Conservation (phyloP, 345 rosid genomes). For the Cardamine chenopodiifolia region DNA sequence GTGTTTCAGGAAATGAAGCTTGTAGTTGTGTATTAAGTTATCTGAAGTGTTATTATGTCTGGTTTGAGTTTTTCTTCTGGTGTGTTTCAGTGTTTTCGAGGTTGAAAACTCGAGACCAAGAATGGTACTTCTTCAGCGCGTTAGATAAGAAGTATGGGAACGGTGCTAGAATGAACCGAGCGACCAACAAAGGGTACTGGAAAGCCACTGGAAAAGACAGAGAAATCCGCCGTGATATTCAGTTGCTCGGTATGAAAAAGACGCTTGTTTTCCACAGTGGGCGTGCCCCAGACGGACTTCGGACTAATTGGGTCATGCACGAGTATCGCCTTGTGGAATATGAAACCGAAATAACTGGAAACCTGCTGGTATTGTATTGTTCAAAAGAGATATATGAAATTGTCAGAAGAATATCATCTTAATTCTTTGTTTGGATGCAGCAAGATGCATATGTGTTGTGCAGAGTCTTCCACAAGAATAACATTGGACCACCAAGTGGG, state of each 20-base stretch:
- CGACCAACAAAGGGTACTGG: constrained; percentile 85
- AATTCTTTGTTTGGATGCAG: constrained; percentile 39
- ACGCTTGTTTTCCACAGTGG: constrained; percentile 85
- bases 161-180: constrained; percentile 88
- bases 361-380: constrained; percentile 50
- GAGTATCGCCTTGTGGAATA: constrained; percentile 83
- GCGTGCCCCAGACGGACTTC: constrained; percentile 80
- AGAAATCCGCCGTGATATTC: constrained; percentile 53
- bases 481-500: constrained; percentile 90
- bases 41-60: background rate
- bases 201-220: constrained; percentile 95
- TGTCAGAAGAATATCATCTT: background rate
- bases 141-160: constrained; percentile 81
- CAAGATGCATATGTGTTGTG: constrained; percentile 77
- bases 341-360: constrained; percentile 54
- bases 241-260: constrained; percentile 79
- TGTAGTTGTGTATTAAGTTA: constrained; percentile 8
- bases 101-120: constrained; percentile 85
- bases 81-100: constrained; percentile 57
- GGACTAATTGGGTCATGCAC: constrained; percentile 98
- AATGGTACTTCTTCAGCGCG: constrained; percentile 87
- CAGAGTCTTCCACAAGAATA: constrained; percentile 86
- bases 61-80: background rate
- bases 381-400: background rate
- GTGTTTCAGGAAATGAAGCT: constrained; percentile 37